These are phyloP conservation scores for Cyamopsis tetragonoloba DNA, from an alignment of 306 rosid species.

Conservation along the genomic window DNA sequence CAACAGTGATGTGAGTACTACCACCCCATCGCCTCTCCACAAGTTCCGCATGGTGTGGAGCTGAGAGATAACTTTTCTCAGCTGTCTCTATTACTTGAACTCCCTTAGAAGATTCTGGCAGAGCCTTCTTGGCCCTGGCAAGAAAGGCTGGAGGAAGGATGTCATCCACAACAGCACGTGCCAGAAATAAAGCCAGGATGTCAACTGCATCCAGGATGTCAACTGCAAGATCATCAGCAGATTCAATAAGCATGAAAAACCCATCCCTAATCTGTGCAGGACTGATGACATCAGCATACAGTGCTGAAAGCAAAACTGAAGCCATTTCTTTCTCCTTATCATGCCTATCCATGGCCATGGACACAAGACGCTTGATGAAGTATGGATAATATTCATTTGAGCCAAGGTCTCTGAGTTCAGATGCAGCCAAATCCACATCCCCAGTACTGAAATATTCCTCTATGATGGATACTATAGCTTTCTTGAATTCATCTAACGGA, in stretches of 20 bases:
- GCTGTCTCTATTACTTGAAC: slow-evolving; percentile 62
- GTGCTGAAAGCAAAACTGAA: slow-evolving; percentile 72
- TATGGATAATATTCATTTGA: slow-evolving; percentile 71
- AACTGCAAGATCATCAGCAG: slow-evolving; percentile 83
- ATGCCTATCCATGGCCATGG: slow-evolving; percentile 87
- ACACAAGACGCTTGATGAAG: slow-evolving; percentile 76
- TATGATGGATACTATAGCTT: slow-evolving; percentile 56
- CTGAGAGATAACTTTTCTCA: slow-evolving; percentile 82
- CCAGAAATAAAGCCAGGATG: slow-evolving; percentile 72
- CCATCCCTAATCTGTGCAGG: slow-evolving; percentile 80
- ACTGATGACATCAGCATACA: slow-evolving; percentile 76
- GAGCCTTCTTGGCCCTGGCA: slow-evolving; percentile 65
- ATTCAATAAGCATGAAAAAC: slow-evolving; percentile 71
- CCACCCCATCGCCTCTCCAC: slow-evolving; percentile 90
- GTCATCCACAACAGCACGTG: slow-evolving; percentile 92
- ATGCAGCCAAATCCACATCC: slow-evolving; percentile 62
- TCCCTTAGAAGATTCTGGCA: slow-evolving; percentile 71
- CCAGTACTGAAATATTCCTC: slow-evolving; percentile 81
- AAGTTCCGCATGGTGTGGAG: slow-evolving; percentile 89
- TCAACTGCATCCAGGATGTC: slow-evolving; percentile 82
- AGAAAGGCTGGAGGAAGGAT: slow-evolving; percentile 80
- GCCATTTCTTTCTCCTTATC: slow-evolving; percentile 94
- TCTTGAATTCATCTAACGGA: slow-evolving; percentile 80
- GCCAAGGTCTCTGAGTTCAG: slow-evolving; percentile 73
- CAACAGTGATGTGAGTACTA: slow-evolving; percentile 75